These are phyloP conservation scores for Candida nitratophila DNA, from an alignment of 805 yeast genomes.

Conservation along the genomic window DNA sequence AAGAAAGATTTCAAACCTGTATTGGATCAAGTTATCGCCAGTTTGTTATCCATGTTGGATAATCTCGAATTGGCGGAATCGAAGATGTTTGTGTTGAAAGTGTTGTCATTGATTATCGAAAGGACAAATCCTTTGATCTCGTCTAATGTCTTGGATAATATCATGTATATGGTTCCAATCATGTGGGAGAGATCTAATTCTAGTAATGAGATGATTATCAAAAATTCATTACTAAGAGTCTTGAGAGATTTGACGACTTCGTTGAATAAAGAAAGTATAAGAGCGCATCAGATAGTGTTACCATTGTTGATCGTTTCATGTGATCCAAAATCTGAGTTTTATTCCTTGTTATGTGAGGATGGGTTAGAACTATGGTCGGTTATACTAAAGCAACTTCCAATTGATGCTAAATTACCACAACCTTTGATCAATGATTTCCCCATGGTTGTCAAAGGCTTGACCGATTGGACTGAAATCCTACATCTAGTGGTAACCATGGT, in stretches of 20 bases:
- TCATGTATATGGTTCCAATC: conserved; percentile 53
- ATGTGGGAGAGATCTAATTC: conserved; percentile 62
- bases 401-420: conserved; percentile 22
- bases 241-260: conserved; percentile 50
- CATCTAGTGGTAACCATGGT: conserved; percentile 55
- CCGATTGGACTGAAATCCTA: conserved; percentile 67
- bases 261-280: conserved; percentile 43
- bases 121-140: conserved; percentile 60
- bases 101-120: conserved; percentile 55
- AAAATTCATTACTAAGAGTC: conserved; percentile 47
- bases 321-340: conserved; percentile 48
- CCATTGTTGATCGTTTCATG: conserved; percentile 61
- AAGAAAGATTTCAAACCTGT: conserved; percentile 62
- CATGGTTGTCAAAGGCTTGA: conserved; percentile 49
- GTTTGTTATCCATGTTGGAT: conserved; percentile 43
- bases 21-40: conserved; percentile 41
- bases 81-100: conserved; percentile 64
- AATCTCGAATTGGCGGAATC: conserved; percentile 61
- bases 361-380: conserved; percentile 82
- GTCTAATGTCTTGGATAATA: conserved; percentile 39
- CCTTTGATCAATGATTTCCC: conserved; percentile 40
- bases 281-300: conserved; percentile 47
- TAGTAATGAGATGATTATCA: conserved; percentile 37
- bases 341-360: conserved; percentile 67
- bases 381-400: conserved; percentile 55